Evolutionary conservation across 1,284 basidiomycete species (phyloP).

Genomic region (Testicularia cyperi): DNA sequence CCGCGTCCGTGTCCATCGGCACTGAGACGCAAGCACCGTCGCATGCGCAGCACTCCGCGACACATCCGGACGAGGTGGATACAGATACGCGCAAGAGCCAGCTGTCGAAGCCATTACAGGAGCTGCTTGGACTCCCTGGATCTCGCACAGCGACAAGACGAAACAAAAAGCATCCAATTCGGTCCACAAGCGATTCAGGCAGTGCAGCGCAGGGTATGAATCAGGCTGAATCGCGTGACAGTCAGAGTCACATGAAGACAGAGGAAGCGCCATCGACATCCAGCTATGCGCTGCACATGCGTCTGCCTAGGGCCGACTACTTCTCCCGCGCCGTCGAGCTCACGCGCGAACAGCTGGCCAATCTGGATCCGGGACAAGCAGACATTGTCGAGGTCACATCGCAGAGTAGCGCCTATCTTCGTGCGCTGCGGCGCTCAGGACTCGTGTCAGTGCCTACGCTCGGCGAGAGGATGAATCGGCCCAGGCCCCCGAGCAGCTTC

Average conservation of each 20-base stretch:
- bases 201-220: too few relatives aligned
- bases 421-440: conserved; percentile 11
- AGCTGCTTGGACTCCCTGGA: conserved; percentile 20
- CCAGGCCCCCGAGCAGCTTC: neutral
- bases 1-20: neutral
- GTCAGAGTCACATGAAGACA: neutral
- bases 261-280: neutral
- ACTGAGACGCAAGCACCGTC: neutral
- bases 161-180: neutral
- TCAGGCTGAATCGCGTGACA: neutral
- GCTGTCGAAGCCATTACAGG: conserved; percentile 10
- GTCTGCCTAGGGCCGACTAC: conserved; percentile 51
- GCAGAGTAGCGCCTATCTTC: conserved; percentile 19
- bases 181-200: too few relatives aligned
- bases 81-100: conserved; percentile 1
- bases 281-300: conserved; percentile 55
- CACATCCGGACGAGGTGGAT: neutral
- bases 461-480: conserved; percentile 18
- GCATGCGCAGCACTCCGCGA: neutral
- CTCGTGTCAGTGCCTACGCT: conserved; percentile 28
- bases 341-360: conserved; percentile 4
- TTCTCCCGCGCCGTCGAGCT: conserved; percentile 51
- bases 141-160: conserved; percentile 3
- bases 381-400: conserved; percentile 47
- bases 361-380: conserved; percentile 44